Evolutionary conservation across 768 basidiomycete species (phyloP).

Genomic region (Tylopilus cervinicoccineus): DNA sequence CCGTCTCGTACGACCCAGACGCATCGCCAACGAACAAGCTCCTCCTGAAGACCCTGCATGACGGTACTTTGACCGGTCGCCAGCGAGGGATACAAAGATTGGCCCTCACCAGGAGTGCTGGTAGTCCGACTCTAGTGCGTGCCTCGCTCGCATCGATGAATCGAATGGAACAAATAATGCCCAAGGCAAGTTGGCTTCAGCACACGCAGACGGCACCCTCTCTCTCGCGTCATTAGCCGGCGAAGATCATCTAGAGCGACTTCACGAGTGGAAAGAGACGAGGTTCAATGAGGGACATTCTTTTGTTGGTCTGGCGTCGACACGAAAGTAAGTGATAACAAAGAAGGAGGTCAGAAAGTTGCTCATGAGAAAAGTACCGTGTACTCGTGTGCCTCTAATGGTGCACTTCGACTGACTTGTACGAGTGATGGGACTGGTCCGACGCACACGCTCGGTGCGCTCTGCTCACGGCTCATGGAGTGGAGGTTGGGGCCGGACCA

Average conservation of each 20-base stretch:
- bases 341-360: not conserved
- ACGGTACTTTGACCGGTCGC: conserved; percentile 32
- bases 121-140: conserved; percentile 41
- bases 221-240: conserved; percentile 41
- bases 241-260: conserved; percentile 37
- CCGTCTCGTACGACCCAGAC: conserved; percentile 41
- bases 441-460: conserved; percentile 34
- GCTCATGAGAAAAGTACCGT: conserved; percentile 32
- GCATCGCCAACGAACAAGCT: conserved; percentile 32
- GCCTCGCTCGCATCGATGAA: conserved; percentile 1
- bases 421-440: conserved; percentile 24
- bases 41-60: conserved; percentile 31
- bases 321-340: conserved; percentile 42
- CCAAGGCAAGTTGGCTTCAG: conserved; percentile 63
- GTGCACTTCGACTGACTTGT: conserved; percentile 55
- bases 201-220: conserved; percentile 56
- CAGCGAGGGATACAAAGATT: conserved; percentile 38
- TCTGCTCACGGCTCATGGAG: conserved; percentile 66
- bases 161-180: conserved; percentile 21
- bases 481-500: conserved; percentile 57
- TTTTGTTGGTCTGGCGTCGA: conserved; percentile 60
- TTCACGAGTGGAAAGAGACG: conserved; percentile 60
- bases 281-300: conserved; percentile 47
- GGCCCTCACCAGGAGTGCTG: conserved; percentile 28
- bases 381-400: conserved; percentile 74